Conservation (phyloP, 2,329 filamentous ascomycete genomes). For the Diaporthe sp. region DNA sequence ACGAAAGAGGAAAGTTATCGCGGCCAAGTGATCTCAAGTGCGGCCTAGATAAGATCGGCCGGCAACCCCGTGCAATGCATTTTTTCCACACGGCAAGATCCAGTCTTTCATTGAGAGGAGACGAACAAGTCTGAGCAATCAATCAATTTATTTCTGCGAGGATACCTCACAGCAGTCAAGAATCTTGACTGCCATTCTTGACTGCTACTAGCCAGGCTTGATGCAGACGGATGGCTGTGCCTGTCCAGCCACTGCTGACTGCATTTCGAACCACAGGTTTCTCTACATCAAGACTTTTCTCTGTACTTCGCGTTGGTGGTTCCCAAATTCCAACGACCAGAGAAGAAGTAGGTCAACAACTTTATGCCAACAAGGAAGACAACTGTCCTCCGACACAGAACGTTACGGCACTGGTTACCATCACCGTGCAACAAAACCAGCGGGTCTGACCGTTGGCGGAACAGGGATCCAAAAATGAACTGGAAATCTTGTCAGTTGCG, state of each 20-base stretch:
- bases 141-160: neutral
- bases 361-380: neutral
- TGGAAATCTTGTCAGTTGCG: too few species aligned
- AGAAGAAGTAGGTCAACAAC: neutral
- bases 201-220: too few species aligned
- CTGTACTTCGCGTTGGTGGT: neutral
- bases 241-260: neutral
- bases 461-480: neutral
- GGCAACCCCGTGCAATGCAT: neutral
- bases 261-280: neutral
- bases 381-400: neutral
- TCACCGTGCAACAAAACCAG: neutral
- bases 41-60: neutral
- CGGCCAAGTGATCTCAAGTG: neutral
- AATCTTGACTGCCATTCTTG: too few species aligned
- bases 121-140: neutral
- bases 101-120: neutral
- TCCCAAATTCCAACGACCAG: neutral
- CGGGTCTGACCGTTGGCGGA: neutral
- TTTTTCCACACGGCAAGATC: neutral
- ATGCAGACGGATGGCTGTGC: neutral
- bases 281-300: neutral
- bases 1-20: constrained; percentile 25
- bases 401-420: neutral
- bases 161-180: too few species aligned